These are phyloP conservation scores for Paraconiothyrium sp. DNA, from an alignment of 2,329 filamentous ascomycete species.

Conservation along the genomic window DNA sequence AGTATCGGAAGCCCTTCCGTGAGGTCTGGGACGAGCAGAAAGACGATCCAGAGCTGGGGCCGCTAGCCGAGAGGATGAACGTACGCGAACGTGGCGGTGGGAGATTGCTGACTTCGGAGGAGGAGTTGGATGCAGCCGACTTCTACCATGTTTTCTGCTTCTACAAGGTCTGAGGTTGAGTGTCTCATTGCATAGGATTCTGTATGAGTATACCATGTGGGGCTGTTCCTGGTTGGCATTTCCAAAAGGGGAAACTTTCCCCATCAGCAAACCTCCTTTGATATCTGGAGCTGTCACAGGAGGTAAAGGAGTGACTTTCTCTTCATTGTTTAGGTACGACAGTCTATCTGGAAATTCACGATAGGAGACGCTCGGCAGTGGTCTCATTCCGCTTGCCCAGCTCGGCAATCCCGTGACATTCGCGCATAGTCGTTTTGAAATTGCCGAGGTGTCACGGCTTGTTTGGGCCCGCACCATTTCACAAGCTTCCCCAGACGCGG, in stretches of 20 bases:
- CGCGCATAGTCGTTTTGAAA: neutral
- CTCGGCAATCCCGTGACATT: constrained; percentile 18
- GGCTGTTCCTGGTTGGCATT: constrained; percentile 4
- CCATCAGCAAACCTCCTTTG: constrained; percentile 1
- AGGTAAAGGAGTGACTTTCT: neutral
- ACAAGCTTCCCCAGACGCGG: constrained; percentile 19
- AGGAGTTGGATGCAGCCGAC: constrained; percentile 85
- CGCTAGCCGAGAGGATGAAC: constrained; percentile 93
- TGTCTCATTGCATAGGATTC: neutral
- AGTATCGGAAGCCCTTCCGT: constrained; percentile 89
- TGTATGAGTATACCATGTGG: constrained; percentile 14
- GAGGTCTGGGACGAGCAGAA: constrained; percentile 95
- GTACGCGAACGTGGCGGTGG: constrained; percentile 77
- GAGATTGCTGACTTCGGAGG: constrained; percentile 75
- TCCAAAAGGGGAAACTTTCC: constrained; percentile 11
- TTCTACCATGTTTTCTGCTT: constrained; percentile 98
- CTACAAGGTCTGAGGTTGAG: constrained; percentile 78
- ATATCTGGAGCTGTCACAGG: neutral
- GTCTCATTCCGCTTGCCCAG: neutral
- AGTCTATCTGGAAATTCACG: neutral
- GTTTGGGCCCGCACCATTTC: constrained; percentile 15
- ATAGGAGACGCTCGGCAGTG: neutral
- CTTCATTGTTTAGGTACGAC: neutral
- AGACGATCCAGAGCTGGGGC: constrained; percentile 80
- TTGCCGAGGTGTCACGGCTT: constrained; percentile 18